Percentiles rank a stretch among this genome's conserved stretches.
Evolutionary conservation across 371 early-diverging fungal genomes (phyloP).

Genomic region (Lichtheimia hyalospora): DNA sequence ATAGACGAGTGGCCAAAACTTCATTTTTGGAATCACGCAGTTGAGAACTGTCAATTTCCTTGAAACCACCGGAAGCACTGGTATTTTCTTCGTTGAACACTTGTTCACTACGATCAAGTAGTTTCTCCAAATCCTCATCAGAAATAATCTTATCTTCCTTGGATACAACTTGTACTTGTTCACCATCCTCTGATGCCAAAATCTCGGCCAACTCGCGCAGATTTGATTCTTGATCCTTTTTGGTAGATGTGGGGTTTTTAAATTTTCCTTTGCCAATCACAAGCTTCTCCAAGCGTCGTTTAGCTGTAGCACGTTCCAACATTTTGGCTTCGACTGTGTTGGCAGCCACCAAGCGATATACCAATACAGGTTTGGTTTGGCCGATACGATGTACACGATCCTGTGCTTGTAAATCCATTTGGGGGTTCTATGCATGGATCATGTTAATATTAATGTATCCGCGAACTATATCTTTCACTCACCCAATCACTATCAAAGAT

Average conservation of each 20-base stretch:
- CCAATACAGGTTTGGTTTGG: conserved; percentile 87
- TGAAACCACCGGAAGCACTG: conserved; percentile 36
- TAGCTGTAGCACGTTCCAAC: conserved; percentile 75
- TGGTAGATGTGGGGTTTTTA: conserved; percentile 48
- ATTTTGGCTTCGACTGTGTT: conserved; percentile 87
- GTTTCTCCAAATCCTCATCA: conserved; percentile 65
- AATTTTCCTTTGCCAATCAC: conserved; percentile 83
- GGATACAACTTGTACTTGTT: conserved; percentile 62
- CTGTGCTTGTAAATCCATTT: conserved; percentile 97
- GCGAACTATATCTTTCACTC: conserved; percentile 9
- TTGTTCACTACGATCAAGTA: conserved; percentile 66
- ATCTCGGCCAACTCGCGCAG: conserved; percentile 75
- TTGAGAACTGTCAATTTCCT: conserved; percentile 42
- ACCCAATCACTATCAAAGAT: conserved; percentile 94
- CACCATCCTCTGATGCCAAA: conserved; percentile 65
- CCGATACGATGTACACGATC: conserved; percentile 97
- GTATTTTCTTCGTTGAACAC: conserved; percentile 49
- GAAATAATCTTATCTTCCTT: conserved; percentile 69
- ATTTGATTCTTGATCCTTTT: conserved; percentile 29
- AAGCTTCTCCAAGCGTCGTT: conserved; percentile 87
- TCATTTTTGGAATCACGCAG: conserved; percentile 44
- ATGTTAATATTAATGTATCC: background rate
- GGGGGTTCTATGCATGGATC: conserved; percentile 77
- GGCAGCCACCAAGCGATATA: conserved; percentile 87
- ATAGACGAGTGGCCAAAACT: conserved; percentile 37